Base-by-base conservation (phyloP, 2,329 filamentous ascomycete species). In the Cordyceps javanica region DNA sequence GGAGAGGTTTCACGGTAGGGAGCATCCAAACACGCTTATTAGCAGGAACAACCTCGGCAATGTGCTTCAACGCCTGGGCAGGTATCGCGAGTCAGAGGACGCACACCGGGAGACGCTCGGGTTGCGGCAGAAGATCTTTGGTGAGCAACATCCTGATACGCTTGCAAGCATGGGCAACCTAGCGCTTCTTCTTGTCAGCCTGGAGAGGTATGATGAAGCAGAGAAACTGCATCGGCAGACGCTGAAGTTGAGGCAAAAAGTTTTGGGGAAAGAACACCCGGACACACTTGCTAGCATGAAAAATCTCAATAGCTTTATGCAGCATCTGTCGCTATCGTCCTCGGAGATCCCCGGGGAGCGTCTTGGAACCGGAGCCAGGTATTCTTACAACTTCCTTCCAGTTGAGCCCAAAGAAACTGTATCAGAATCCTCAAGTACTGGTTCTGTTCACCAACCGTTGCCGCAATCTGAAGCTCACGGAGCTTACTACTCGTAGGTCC, bases 81-180 rank as follows among this genome's bases (percentile, higher is more conserved):
- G 52, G 39, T 61, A 60, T 10, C n/a, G 49, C 30, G 61, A 65
- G 57, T 62, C 61, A 11, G 60, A 64, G 44, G 49, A 61, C 32
- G 36, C 61, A 9, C 11, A 59, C 25, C 16, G 13, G 28, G 38
- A 60, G 23, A 46, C 48, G n/a, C 30, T 65, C 13, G 38, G 62
- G 36, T 41, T 45, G 19, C 39, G 19, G 14, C 23, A 59, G 25
- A 59, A 53, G 45, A 39, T 54, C 25, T 44, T 61, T 10, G 61
- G 63, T 1, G 10, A 38, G n/a, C 58, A 51, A 32, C 48, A 51
- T 30, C 48, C 48, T 9, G 30, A 36, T 10, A 51, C 48, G 23
- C 30, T 51, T 10, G 48, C 48, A 10, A 51, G 48, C n/a, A 51
- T 51, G 48, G 38, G 38, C 23, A 49, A 32, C n/a, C n/a, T 49